These are phyloP conservation scores for Panicum virgatum DNA, from an alignment of 202 grass and related monocot genomes.

Conservation along the genomic window DNA sequence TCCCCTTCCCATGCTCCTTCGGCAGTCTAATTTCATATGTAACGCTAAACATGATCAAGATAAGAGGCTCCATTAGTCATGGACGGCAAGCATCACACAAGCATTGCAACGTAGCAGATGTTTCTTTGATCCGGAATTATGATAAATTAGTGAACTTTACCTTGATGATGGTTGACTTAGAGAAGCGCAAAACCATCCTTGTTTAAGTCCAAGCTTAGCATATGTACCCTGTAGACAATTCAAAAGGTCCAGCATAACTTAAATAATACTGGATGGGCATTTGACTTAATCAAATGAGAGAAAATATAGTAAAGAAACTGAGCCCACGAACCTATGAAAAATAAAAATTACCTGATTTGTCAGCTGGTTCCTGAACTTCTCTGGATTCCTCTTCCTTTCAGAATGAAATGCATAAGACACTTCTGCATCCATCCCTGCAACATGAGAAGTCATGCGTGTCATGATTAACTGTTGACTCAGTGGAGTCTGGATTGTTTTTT, in stretches of 20 bases:
- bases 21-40: not conserved
- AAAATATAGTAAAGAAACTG: conserved; percentile 16
- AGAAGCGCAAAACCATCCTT: conserved; percentile 84
- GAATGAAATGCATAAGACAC: conserved; percentile 94
- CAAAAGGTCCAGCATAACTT: conserved; percentile 9
- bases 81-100: not conserved
- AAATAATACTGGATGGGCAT: conserved; percentile 3
- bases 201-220: conserved; percentile 82
- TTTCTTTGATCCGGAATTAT: not conserved
- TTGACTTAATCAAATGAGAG: conserved; percentile 27
- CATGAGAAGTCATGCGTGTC: conserved; percentile 32
- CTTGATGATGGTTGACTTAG: conserved; percentile 66
- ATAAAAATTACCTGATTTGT: conserved; percentile 67
- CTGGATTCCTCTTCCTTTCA: conserved; percentile 84
- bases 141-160: conserved; percentile 46
- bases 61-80: not conserved
- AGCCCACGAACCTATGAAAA: conserved; percentile 1
- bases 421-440: conserved; percentile 89
- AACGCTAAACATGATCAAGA: not conserved
- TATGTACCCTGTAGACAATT: conserved; percentile 61
- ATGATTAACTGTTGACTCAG: conserved; percentile 2
- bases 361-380: conserved; percentile 89
- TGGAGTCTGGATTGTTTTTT: not conserved
- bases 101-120: not conserved
- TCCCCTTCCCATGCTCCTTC: not conserved